Base-by-base conservation (phyloP, 192 early-diverging fungal genomes). In the Coemansia erecta region DNA sequence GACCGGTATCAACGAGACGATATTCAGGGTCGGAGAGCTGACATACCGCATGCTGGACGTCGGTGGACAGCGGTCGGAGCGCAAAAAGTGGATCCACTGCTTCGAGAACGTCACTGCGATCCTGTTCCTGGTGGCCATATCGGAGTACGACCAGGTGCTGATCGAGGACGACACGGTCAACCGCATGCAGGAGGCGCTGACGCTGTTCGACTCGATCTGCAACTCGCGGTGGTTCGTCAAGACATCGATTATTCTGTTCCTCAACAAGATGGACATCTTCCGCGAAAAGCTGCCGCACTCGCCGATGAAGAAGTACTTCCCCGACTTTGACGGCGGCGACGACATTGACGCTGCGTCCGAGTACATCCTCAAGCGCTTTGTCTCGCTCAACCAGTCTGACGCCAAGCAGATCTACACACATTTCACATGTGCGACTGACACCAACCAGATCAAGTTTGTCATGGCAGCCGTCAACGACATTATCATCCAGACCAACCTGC, bases 61-160 rank as follows among this genome's bases (percentile, higher is more conserved):
- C 47, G 95, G 95, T 66, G 95, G 95, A 45, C 95, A 98, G 84
- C 88, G 95, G 43, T 94, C 92, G 42, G 95, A 98, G 82, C 86
- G 95, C 66, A 98, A 98, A 66, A 98, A 98, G 82, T 97, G 95
- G 95, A 95, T 96, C 62, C 95, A 96, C 79, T 98, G 94, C 66
- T 98, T 98, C 61, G 95, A 98, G 70, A 92, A 95, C 63, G 94
- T 96, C 21, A 96, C 92, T 1, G 90, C 93, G 4, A 94, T 98
- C 60, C 83, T 98, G 28, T 98, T 98, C 77, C 73, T 98, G 68
- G 94, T 95, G 17, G 95, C 95, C 28, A 94, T 96, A 53, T 87
- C 85, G 23, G 94, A 96, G 81, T 98, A 96, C 64, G 94, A 98
- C 81, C 95, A 98, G 80, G 84, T 93, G 10, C 77, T 95, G 28